A percentile compares a stretch with the other conserved stretches of the same genome.
phyloP scores from a whole-genome alignment of 2,329 filamentous ascomycete genomes.

The Fusarium anthophilum region DNA sequence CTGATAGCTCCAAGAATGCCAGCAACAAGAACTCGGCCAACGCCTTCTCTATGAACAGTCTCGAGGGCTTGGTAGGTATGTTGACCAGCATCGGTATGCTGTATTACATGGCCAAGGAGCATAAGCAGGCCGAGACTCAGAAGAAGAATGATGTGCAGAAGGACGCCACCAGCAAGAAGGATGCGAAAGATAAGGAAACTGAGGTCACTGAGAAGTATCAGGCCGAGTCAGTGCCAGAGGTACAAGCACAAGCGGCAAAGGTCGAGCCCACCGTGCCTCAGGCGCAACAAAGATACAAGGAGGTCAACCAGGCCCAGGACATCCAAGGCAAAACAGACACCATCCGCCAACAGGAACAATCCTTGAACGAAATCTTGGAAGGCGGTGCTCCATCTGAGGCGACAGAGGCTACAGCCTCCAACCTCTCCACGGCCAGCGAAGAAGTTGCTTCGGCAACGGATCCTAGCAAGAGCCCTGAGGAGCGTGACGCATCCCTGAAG shows the following conservation, averaged over 20 bases:
- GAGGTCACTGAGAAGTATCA: not conserved
- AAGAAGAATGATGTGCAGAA: not conserved
- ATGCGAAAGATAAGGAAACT: not conserved
- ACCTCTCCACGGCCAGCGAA: not conserved
- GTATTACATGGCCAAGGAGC: not conserved
- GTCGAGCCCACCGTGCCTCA: not conserved
- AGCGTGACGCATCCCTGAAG: not conserved
- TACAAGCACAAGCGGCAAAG: not conserved
- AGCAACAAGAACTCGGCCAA: not conserved
- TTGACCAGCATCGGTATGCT: not conserved
- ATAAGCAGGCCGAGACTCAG: not conserved
- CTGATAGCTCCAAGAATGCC: not conserved
- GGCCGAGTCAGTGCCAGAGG: not conserved
- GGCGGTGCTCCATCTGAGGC: not conserved
- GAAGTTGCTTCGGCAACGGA: not conserved
- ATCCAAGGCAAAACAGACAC: not conserved
- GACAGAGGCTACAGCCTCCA: not conserved
- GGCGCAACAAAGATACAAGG: not conserved
- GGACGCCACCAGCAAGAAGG: not conserved
- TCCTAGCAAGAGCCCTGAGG: not conserved
- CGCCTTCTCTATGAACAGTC: not conserved
- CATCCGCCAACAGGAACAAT: not conserved
- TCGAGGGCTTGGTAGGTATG: not conserved
- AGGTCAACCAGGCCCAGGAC: not conserved
- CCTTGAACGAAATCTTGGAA: not conserved